A percentile compares a stretch with the other conserved stretches of the same genome.
Evolutionary conservation across 345 rosid species (phyloP).

Genomic region (Viola odorata): DNA sequence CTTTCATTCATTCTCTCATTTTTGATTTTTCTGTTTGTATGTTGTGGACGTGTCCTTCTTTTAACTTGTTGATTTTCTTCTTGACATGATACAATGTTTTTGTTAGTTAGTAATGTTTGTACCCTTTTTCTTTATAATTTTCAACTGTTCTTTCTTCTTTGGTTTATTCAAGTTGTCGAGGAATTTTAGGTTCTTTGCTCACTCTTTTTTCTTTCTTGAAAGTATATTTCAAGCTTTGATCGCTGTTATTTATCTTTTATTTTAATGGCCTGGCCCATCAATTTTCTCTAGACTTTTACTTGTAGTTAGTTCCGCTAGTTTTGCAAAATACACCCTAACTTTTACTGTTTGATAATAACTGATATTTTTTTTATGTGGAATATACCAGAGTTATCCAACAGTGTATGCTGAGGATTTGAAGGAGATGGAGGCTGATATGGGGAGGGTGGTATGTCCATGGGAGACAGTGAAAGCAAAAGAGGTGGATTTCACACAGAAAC

Average conservation of each 20-base stretch:
- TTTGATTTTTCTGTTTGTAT: background rate
- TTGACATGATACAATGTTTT: background rate
- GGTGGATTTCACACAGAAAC: slow-evolving; percentile 42
- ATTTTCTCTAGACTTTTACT: background rate
- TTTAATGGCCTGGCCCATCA: background rate
- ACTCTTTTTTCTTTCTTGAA: background rate
- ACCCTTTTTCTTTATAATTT: too few relatives aligned
- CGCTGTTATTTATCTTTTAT: background rate
- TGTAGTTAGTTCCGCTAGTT: too few relatives aligned
- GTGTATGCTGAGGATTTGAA: slow-evolving; percentile 64
- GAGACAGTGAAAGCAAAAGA: slow-evolving; percentile 45
- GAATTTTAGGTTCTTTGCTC: background rate
- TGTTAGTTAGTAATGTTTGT: too few relatives aligned
- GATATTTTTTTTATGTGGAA: slow-evolving; percentile 1
- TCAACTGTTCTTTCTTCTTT: slow-evolving; percentile 7
- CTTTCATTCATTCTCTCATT: background rate
- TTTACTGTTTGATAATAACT: background rate
- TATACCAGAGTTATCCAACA: slow-evolving; percentile 69
- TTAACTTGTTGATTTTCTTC: background rate
- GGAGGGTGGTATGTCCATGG: slow-evolving; percentile 40
- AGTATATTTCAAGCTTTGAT: background rate
- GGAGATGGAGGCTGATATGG: slow-evolving; percentile 39
- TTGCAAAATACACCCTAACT: background rate
- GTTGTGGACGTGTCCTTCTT: background rate
- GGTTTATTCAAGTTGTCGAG: too few relatives aligned